phyloP scores from a whole-genome alignment of 257 asterid genomes.

The Plantago major region DNA sequence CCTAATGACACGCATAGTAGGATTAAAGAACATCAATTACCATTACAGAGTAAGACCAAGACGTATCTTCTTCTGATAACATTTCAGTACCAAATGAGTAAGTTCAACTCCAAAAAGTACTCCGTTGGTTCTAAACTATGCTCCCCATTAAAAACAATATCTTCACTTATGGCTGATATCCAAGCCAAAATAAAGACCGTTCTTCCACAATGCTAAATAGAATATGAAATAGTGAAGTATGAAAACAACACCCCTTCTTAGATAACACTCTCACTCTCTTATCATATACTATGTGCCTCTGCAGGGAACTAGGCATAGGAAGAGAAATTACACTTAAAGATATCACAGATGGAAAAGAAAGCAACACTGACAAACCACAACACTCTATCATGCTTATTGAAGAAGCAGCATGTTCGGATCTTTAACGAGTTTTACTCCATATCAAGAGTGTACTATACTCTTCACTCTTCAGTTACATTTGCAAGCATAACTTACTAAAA shows the following conservation, averaged over 20 bases:
- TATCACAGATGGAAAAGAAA: not conserved
- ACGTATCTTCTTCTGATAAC: too few relatives aligned
- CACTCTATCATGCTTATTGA: not conserved
- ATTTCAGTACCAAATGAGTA: too few relatives aligned
- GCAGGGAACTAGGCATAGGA: not conserved
- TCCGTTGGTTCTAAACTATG: not conserved
- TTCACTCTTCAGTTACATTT: too few relatives aligned
- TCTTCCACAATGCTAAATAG: not conserved
- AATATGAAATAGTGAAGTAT: not conserved
- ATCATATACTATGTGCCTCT: not conserved
- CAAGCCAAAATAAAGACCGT: not conserved
- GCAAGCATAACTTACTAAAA: too few relatives aligned
- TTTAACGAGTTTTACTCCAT: not conserved
- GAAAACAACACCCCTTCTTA: not conserved
- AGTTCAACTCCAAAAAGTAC: too few relatives aligned
- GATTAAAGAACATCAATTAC: not conserved
- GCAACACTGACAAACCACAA: not conserved
- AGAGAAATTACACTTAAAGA: not conserved
- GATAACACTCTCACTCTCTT: not conserved
- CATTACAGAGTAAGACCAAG: too few relatives aligned
- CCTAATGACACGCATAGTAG: not conserved
- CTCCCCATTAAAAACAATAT: not conserved
- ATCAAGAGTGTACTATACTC: too few relatives aligned
- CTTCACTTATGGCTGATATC: not conserved
- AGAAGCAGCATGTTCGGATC: not conserved